Percentiles rank a stretch among this genome's conserved stretches.
These are phyloP conservation scores for Fusarium redolens DNA, from an alignment of 2,329 filamentous ascomycete genomes.

Conservation along the genomic window DNA sequence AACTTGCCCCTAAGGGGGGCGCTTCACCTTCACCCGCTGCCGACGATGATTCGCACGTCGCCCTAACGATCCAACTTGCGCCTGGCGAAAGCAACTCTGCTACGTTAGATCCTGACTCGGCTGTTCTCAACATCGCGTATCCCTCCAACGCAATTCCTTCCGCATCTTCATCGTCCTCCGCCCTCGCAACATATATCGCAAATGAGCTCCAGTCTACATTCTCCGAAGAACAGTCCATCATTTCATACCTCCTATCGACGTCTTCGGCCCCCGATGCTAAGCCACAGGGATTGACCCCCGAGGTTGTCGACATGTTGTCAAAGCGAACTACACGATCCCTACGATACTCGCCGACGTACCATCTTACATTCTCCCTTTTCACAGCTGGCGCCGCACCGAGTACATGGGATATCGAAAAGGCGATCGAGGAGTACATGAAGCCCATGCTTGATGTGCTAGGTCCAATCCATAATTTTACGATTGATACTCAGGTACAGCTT, in stretches of 20 bases:
- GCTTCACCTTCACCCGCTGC: slow-evolving; percentile 35
- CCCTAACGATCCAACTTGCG: slow-evolving; percentile 77
- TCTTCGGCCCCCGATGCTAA: slow-evolving; percentile 60
- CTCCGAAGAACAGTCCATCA: slow-evolving; percentile 87
- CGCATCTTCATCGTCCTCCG: slow-evolving; percentile 75
- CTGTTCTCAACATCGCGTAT: slow-evolving; percentile 83
- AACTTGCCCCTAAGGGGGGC: slow-evolving; percentile 47
- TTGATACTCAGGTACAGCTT: slow-evolving; percentile 95
- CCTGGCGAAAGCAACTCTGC: slow-evolving; percentile 71
- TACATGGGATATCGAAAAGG: slow-evolving; percentile 89
- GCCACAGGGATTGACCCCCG: slow-evolving; percentile 60
- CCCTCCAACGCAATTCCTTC: slow-evolving; percentile 75
- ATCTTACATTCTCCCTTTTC: slow-evolving; percentile 95
- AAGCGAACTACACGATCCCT: slow-evolving; percentile 85
- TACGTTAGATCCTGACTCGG: slow-evolving; percentile 74
- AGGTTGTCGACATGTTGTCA: slow-evolving; percentile 66
- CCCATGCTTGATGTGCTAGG: slow-evolving; percentile 84
- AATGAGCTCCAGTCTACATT: slow-evolving; percentile 82
- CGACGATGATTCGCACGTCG: slow-evolving; percentile 62
- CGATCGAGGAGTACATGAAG: slow-evolving; percentile 82
- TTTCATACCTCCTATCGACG: slow-evolving; percentile 77
- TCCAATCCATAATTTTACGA: slow-evolving; percentile 92
- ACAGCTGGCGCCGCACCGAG: slow-evolving; percentile 82
- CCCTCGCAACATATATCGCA: slow-evolving; percentile 81
- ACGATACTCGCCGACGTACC: slow-evolving; percentile 93